Evolutionary conservation across 495 filamentous ascomycete species (phyloP).

Genomic region (Astrocystis sublimbata): DNA sequence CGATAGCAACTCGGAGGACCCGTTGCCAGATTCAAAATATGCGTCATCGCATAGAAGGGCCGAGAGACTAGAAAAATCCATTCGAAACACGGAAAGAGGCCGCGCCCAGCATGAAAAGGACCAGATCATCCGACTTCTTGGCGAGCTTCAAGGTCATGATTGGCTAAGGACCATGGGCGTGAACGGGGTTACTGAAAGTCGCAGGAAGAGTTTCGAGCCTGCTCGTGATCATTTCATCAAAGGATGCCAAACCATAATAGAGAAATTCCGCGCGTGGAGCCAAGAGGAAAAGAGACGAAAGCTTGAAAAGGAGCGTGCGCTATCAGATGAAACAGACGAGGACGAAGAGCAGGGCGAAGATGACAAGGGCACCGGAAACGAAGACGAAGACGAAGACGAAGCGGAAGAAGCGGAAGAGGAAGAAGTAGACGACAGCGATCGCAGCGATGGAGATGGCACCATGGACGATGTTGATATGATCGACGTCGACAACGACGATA

Average conservation of each 20-base stretch:
- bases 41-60: conserved; percentile 71
- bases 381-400: conserved; percentile 29
- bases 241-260: conserved; percentile 74
- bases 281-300: conserved; percentile 86
- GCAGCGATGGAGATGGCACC: conserved; percentile 30
- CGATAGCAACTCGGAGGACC: conserved; percentile 55
- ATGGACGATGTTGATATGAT: conserved; percentile 26
- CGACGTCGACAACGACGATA: conserved; percentile 29
- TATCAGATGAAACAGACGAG: conserved; percentile 47
- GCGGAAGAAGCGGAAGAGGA: no score
- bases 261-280: conserved; percentile 85
- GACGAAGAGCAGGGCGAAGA: conserved; percentile 35
- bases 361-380: no score
- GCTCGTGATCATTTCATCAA: conserved; percentile 80
- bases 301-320: conserved; percentile 62
- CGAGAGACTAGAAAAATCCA: conserved; percentile 86
- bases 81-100: conserved; percentile 91
- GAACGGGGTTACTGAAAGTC: conserved; percentile 75
- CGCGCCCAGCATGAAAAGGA: conserved; percentile 89
- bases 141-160: conserved; percentile 84
- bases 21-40: conserved; percentile 67
- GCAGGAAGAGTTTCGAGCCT: conserved; percentile 81
- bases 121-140: conserved; percentile 80
- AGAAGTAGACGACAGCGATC: conserved; percentile 28
- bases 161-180: conserved; percentile 96